These are phyloP conservation scores for Chalciporus sp. DNA, from an alignment of 1,284 basidiomycete genomes.

Conservation along the genomic window DNA sequence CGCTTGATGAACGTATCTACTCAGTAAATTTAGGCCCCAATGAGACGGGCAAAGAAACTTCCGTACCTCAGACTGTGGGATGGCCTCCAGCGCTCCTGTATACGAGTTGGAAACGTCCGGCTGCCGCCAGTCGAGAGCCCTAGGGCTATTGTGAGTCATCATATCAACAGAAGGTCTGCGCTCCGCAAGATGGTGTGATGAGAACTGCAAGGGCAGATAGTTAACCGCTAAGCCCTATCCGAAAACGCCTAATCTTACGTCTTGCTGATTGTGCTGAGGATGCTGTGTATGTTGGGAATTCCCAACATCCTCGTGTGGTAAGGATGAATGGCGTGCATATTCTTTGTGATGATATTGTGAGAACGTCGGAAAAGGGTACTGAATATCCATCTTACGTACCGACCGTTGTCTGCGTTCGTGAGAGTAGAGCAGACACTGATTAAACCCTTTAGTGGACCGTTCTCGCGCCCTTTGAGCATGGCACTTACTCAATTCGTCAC, in stretches of 20 bases:
- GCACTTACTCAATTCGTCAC: slow-evolving; percentile 65
- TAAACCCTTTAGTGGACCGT: slow-evolving; percentile 16
- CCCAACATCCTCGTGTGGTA: slow-evolving; percentile 35
- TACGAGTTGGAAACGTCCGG: slow-evolving; percentile 51
- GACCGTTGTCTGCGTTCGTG: slow-evolving; percentile 47
- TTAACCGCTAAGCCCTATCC: slow-evolving; percentile 23
- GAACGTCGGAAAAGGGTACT: slow-evolving; percentile 16
- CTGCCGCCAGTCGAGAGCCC: slow-evolving; percentile 55
- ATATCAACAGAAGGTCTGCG: slow-evolving; percentile 36
- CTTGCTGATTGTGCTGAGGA: slow-evolving; percentile 33
- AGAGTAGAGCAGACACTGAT: slow-evolving; percentile 54
- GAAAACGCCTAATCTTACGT: slow-evolving; percentile 33
- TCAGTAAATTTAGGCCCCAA: slow-evolving; percentile 34
- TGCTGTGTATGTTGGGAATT: slow-evolving; percentile 35
- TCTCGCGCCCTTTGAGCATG: slow-evolving; percentile 12
- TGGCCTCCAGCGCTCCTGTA: slow-evolving; percentile 40
- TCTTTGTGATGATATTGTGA: slow-evolving; percentile 31
- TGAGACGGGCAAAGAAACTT: slow-evolving; percentile 13
- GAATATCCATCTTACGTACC: slow-evolving; percentile 31
- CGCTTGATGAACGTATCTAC: slow-evolving; percentile 42
- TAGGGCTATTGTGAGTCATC: slow-evolving; percentile 41
- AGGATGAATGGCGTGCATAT: slow-evolving; percentile 34
- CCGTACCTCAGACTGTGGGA: slow-evolving; percentile 55
- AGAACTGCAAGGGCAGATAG: slow-evolving; percentile 28
- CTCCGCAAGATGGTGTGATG: slow-evolving; percentile 37